Evolutionary conservation across 2,329 filamentous ascomycete species (phyloP).

Genomic region (Aspergillus sp.): DNA sequence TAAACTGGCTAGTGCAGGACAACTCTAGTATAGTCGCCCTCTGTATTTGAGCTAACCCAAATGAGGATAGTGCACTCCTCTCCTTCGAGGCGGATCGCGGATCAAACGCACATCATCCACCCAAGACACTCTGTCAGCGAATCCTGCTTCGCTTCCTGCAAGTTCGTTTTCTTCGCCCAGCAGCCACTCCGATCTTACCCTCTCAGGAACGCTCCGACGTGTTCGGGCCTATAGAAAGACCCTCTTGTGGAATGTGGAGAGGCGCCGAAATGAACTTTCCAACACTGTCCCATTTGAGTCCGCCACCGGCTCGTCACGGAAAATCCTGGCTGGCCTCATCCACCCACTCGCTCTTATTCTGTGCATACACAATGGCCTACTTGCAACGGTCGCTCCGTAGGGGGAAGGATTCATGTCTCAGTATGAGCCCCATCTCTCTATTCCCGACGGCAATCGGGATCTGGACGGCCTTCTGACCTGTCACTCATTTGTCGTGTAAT

Average conservation of each 20-base stretch:
- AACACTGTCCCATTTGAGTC: neutral
- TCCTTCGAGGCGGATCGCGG: slow-evolving; percentile 11
- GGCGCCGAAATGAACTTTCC: neutral
- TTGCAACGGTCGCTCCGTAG: too few relatives aligned
- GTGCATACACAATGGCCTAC: too few relatives aligned
- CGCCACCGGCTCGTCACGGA: neutral
- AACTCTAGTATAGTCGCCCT: too few relatives aligned
- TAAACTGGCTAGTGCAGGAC: too few relatives aligned
- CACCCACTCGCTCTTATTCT: neutral
- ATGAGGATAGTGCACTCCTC: neutral
- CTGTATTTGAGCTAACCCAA: neutral
- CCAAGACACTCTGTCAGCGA: slow-evolving; percentile 13
- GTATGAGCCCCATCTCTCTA: too few relatives aligned
- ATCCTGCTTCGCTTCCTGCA: slow-evolving; percentile 12
- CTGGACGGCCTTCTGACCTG: neutral
- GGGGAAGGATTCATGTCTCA: too few relatives aligned
- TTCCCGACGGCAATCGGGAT: too few relatives aligned
- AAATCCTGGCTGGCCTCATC: neutral
- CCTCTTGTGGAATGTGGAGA: slow-evolving; percentile 14
- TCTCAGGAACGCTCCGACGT: slow-evolving; percentile 19
- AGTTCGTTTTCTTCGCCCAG: slow-evolving; percentile 11
- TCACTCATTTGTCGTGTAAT: neutral
- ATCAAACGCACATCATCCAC: slow-evolving; percentile 24
- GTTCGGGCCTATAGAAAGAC: slow-evolving; percentile 5
- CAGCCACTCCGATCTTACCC: slow-evolving; percentile 11